Percentiles rank a stretch among this genome's conserved stretches.
phyloP scores from a whole-genome alignment of 73 alveolate species.

The Breviolum minutum region DNA sequence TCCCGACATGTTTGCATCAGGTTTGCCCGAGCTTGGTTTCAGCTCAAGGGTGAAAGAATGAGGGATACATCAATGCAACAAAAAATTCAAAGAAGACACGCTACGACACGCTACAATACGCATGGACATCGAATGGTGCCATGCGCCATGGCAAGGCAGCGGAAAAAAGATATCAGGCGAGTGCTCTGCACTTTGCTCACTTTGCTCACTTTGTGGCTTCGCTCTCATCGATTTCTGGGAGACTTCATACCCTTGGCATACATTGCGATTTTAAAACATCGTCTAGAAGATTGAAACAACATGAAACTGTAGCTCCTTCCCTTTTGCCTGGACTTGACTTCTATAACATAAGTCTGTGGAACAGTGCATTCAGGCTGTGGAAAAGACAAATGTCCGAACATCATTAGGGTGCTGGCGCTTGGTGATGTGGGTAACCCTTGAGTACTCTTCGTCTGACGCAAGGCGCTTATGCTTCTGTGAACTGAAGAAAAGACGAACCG shows the following conservation, averaged over 20 bases:
- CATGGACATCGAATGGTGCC: too few species aligned
- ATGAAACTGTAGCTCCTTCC: too few species aligned
- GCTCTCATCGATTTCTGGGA: constrained; percentile 40
- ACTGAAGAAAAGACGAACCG: too few species aligned
- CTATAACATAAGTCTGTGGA: neutral
- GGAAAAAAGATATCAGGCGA: neutral
- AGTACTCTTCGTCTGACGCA: neutral
- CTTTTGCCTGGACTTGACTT: neutral
- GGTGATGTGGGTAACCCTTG: neutral
- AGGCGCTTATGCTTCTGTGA: too few species aligned
- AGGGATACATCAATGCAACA: too few species aligned
- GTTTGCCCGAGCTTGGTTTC: neutral
- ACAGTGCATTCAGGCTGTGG: too few species aligned
- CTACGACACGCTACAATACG: too few species aligned
- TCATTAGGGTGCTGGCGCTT: constrained; percentile 2
- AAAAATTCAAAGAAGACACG: too few species aligned
- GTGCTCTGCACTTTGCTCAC: neutral
- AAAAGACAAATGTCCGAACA: neutral
- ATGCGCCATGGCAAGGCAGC: too few species aligned
- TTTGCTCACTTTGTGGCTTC: neutral
- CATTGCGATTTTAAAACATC: neutral
- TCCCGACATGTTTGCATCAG: neutral
- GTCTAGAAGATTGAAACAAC: neutral
- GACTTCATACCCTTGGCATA: constrained; percentile 1
- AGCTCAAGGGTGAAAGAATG: constrained; percentile 43